These are phyloP conservation scores for Elsinoe arachidis DNA, from an alignment of 2,329 filamentous ascomycete species.

Conservation along the genomic window DNA sequence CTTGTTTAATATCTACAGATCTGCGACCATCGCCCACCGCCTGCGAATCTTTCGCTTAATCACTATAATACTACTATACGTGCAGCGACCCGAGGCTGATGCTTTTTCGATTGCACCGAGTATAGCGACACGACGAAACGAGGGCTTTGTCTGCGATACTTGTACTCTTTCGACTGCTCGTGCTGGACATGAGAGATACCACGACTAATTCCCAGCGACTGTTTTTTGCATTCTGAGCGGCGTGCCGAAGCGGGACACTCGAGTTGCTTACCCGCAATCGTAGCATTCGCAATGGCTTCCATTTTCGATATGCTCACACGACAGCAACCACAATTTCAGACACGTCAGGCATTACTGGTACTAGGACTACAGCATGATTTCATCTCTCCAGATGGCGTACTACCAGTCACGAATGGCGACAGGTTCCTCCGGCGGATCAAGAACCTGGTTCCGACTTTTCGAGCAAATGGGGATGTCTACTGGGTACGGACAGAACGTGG, in stretches of 20 bases:
- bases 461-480: slow-evolving; percentile 63
- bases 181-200: background rate
- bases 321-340: slow-evolving; percentile 42
- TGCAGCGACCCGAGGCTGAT: background rate
- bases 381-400: slow-evolving; percentile 55
- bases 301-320: slow-evolving; percentile 8
- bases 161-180: background rate
- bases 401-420: slow-evolving; percentile 55
- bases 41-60: background rate
- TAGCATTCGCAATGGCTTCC: background rate
- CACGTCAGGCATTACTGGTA: slow-evolving; percentile 63
- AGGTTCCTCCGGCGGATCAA: slow-evolving; percentile 61
- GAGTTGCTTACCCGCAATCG: background rate
- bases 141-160: too few species aligned
- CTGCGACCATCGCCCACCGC: background rate
- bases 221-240: background rate
- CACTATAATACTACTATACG: background rate
- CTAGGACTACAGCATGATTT: slow-evolving; percentile 92
- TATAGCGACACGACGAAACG: too few species aligned
- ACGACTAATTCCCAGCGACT: background rate
- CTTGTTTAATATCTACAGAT: background rate
- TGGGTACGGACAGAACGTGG: slow-evolving; percentile 74
- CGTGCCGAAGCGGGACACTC: background rate
- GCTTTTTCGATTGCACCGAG: too few species aligned
- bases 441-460: slow-evolving; percentile 62